Evolutionary conservation across 306 rosid species (phyloP), one percentile per base, ranked within the genome.

Genomic region (Quercus parvula): DNA sequence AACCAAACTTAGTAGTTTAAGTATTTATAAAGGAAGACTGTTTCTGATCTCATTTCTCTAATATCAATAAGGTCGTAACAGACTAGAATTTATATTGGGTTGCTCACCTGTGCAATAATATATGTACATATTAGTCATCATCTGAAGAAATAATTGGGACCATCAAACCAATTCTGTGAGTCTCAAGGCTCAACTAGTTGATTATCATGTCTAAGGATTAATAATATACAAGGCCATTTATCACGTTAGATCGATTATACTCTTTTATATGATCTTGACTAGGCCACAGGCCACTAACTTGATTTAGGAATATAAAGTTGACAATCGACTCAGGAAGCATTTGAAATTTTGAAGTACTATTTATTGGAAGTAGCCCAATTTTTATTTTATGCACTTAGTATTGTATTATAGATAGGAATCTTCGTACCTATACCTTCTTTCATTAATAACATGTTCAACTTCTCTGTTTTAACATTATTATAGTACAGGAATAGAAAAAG

Each of bases 401-500:
- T 49, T 49, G 54, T 49, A 49, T 12, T 49, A 0, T 49, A 49
- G 54, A 49, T 49, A 49, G 54, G 54, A 49, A 49, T 49, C 54
- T 49, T 49, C 54, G 54, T 49, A 41, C 15, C 30, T 19, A 31
- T 66, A n/a, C 46, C 59, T 56, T 44, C 59, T 20, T 75, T 59
- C 70, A 41, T 17, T 63, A 51, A 52, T 41, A 31, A 58, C 68
- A 33, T 17, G 54, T 73, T 67, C 81, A 83, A 63, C 78, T 80
- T 63, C 71, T 73, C 59, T 24, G 25, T 3, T 73, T 6, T 41
- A 73, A 62, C 46, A 44, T 13, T 5, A 28, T 24, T 18, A 25
- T 27, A 4, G 1, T 13, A 27, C 19, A 6, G 69, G 38, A 14
- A 25, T 4, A 24, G 33, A 9, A 17, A 4, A 24, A 25, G 1